These are phyloP conservation scores for Dioscorea cayenensis DNA, from an alignment of 116 monocot genomes.

Conservation along the genomic window DNA sequence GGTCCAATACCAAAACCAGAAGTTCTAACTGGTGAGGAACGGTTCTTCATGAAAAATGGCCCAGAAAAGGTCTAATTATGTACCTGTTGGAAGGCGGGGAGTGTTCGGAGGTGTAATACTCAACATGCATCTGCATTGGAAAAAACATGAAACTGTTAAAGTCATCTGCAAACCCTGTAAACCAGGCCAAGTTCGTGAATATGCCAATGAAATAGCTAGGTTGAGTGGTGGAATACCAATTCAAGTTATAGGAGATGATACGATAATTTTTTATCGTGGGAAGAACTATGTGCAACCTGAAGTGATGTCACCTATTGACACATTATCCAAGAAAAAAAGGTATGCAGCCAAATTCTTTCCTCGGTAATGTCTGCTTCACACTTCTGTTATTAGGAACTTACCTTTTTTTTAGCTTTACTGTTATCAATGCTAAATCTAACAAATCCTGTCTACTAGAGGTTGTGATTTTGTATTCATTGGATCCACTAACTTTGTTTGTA, in stretches of 20 bases:
- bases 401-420: background rate
- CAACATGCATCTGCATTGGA: slow-evolving; percentile 78
- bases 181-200: slow-evolving; percentile 85
- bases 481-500: slow-evolving; percentile 19
- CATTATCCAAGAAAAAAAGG: slow-evolving; percentile 87
- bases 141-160: slow-evolving; percentile 91
- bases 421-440: background rate
- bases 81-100: slow-evolving; percentile 68
- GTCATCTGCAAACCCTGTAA: slow-evolving; percentile 91
- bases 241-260: slow-evolving; percentile 74
- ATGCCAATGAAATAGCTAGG: slow-evolving; percentile 74
- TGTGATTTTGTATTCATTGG: background rate
- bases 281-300: slow-evolving; percentile 83
- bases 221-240: slow-evolving; percentile 78
- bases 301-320: slow-evolving; percentile 87
- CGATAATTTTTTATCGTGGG: slow-evolving; percentile 79
- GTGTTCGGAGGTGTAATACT: slow-evolving; percentile 56
- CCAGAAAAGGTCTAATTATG: slow-evolving; percentile 86
- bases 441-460: background rate
- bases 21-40: slow-evolving; percentile 57
- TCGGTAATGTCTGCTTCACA: background rate
- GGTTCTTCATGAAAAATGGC: slow-evolving; percentile 86
- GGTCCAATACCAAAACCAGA: slow-evolving; percentile 56
- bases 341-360: slow-evolving; percentile 10
- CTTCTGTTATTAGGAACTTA: background rate